Percentiles rank a stretch among this genome's conserved stretches.
Evolutionary conservation across 768 basidiomycete genomes (phyloP).

Genomic region (Melanogaster broomeanus): DNA sequence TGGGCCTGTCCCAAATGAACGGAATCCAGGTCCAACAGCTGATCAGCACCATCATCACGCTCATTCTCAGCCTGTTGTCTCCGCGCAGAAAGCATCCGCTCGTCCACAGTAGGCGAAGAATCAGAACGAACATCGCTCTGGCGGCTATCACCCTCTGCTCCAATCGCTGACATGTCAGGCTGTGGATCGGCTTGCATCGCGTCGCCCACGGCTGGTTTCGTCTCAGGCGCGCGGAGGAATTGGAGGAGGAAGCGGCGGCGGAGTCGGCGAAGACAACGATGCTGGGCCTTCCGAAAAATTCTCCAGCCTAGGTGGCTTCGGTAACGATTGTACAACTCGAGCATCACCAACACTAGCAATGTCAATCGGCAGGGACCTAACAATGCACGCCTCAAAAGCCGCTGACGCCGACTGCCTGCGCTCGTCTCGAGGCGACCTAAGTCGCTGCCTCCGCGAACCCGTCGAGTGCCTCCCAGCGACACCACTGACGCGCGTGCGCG

Average conservation of each 20-base stretch:
- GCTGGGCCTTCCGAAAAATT: neutral
- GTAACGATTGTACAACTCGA: neutral
- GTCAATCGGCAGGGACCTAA: constrained; percentile 3
- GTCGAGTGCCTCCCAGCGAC: neutral
- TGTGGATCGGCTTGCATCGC: neutral
- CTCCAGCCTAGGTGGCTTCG: neutral
- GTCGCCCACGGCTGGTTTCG: neutral
- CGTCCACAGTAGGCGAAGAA: neutral
- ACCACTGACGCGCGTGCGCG: neutral
- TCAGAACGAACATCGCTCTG: no score
- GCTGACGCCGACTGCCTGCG: constrained; percentile 14
- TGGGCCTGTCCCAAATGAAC: constrained; percentile 19
- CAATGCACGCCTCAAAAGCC: constrained; percentile 19
- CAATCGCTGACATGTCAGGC: neutral
- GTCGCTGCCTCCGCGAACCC: neutral
- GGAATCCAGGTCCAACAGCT: constrained; percentile 24
- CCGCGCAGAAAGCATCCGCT: neutral
- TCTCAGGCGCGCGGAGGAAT: neutral
- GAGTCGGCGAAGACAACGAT: neutral
- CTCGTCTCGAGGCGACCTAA: neutral
- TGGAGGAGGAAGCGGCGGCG: neutral
- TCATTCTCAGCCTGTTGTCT: neutral
- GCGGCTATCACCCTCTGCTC: no score
- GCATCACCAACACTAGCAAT: neutral
- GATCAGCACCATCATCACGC: constrained; percentile 19